Evolutionary conservation across 2,329 filamentous ascomycete species (phyloP), one percentile per base, ranked within the genome.

Genomic region (Beauveria pseudobassiana): DNA sequence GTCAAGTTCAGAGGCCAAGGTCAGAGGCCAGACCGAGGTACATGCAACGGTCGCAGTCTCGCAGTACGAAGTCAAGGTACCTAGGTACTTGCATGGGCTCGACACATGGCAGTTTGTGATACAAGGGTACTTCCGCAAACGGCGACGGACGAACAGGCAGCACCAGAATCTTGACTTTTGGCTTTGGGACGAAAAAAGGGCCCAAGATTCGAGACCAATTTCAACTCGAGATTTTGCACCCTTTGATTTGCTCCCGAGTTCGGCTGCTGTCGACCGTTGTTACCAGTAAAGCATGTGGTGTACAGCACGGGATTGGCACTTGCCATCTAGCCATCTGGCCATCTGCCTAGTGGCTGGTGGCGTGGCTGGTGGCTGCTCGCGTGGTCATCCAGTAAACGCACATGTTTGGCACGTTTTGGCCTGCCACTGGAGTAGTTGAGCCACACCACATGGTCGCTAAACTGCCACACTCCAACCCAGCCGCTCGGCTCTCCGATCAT

Each of bases 401-500:
- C 57, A 43, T 52, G 57, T 59, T 52, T 52, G 48, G 57, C 57
- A 59, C 57, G 57, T 59, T 59, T 59, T 58, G 8, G n/a, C n/a
- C 24, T 24, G 26, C 18, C 42, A 34, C 30, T 34, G 30, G 30
- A 4, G 30, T 34, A 18, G 51, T 42, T 42, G 20, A 40, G 48
- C 30, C 57, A 59, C 24, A 45, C 46, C 34, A 34, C 57, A 6
- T 34, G 30, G 30, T n/a, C 30, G 30, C 30, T 34, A 34, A 34
- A 34, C 12, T 20, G 18, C 45, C 45, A 59, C 34, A 59, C 45
- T 18, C 14, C 45, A 59, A 59, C 57, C 57, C 57, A 45, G 40
- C 57, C 38, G 12, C 48, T 59, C 57, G 57, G 57, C 57, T 43
- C 38, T 52, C 48, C 57, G 57, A 59, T 59, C 48, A 51, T 59